Evolutionary conservation across 2,329 filamentous ascomycete species (phyloP), one percentile per base, ranked within the genome.

Genomic region (Talaromyces sp.): DNA sequence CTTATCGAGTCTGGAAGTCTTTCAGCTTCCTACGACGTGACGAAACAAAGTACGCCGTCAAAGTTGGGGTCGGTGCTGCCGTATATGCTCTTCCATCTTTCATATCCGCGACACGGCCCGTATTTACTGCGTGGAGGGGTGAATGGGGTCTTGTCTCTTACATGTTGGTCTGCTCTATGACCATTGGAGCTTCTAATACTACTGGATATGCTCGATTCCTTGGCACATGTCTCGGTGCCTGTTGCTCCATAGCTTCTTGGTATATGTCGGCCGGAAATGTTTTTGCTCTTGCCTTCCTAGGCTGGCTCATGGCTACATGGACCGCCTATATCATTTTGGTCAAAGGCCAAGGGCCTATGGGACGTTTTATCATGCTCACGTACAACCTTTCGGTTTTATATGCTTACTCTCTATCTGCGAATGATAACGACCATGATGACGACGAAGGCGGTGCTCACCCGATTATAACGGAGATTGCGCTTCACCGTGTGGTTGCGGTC

Each of bases 81-180:
- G 79, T 97, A 0, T 98, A 94, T 81, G 94, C 93, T 19, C 87
- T 95, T 76, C 91, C 96, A 70, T 90, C 95, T 2, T 99, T 97
- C 73, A 85, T 97, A 39, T 86, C 88, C 0, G 81, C 85, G 9
- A 96, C 93, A 2, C 84, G 93, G 61, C 90, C 91, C 0, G 84
- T 90, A 22, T 99, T 97, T 75, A 85, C 88, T 61, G 89, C 90
- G 72, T 98, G 93, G 92, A 85, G 94, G 75, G 94, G 94, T 35
- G 95, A 99, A 83, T 99, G 95, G 95, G 95, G 95, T 24, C 83
- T 99, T 2, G 78, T 99, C 63, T 97, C 93, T 0, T 98, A 97
- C 81, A 98, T 98, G 94, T 88, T 98, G 73, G 95, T 99, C 27
- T 96, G 93, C 74, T 93, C 91, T 43, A 98, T 97, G 93, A 99